phyloP scores from a whole-genome alignment of 1,139 yeast genomes.

The Lodderomyces metapsilosis region DNA sequence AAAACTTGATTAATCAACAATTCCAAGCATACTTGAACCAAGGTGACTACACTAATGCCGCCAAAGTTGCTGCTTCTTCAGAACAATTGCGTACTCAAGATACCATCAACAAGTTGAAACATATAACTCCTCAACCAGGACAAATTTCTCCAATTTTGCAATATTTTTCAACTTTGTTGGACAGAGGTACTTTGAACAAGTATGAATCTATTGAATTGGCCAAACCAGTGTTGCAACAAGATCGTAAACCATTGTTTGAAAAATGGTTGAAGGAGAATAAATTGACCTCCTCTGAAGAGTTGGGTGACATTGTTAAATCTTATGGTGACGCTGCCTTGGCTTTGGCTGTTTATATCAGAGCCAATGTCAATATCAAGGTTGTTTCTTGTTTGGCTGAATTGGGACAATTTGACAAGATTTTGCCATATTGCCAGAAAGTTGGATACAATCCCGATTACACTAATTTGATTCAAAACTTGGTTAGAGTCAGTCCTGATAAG shows the following conservation, averaged over 20 bases:
- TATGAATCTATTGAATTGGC: constrained; percentile 95
- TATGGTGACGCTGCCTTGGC: constrained; percentile 78
- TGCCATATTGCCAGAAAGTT: constrained; percentile 91
- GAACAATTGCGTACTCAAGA: constrained; percentile 93
- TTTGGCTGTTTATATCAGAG: constrained; percentile 85
- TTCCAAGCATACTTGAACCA: constrained; percentile 80
- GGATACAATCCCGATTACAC: constrained; percentile 89
- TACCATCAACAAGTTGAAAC: constrained; percentile 89
- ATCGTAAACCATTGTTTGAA: constrained; percentile 89
- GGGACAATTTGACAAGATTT: constrained; percentile 93
- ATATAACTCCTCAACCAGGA: constrained; percentile 93
- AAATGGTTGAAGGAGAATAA: constrained; percentile 97
- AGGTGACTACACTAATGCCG: constrained; percentile 91
- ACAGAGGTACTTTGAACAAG: constrained; percentile 89
- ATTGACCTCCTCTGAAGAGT: constrained; percentile 89
- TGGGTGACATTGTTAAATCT: constrained; percentile 94
- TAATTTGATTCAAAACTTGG: constrained; percentile 84
- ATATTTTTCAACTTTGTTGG: constrained; percentile 88
- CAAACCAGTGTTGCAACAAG: constrained; percentile 93
- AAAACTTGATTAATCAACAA: constrained; percentile 84
- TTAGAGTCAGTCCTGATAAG: constrained; percentile 93
- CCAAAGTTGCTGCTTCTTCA: constrained; percentile 95
- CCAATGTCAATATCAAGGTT: constrained; percentile 84
- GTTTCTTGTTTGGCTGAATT: constrained; percentile 91
- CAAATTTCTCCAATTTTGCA: constrained; percentile 92